Evolutionary conservation across 2,329 filamentous ascomycete species (phyloP).

Genomic region (Beauveria caledonica): DNA sequence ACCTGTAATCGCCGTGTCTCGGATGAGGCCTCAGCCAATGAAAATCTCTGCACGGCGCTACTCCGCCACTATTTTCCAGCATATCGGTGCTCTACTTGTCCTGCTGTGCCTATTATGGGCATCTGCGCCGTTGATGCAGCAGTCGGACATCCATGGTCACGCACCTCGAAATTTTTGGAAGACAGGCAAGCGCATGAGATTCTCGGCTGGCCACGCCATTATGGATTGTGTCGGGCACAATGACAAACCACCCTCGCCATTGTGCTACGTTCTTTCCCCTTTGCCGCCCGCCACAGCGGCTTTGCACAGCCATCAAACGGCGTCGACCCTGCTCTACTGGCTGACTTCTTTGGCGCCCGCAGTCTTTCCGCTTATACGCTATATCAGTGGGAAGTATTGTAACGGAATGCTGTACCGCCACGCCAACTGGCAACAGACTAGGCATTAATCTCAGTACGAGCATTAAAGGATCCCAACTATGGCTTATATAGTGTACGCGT

Average conservation of each 20-base stretch:
- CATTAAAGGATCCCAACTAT: too few species aligned
- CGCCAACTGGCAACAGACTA: too few species aligned
- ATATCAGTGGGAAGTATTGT: too few species aligned
- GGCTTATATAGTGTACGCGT: too few species aligned
- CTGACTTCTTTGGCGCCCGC: too few species aligned
- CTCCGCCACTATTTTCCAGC: conserved; percentile 4
- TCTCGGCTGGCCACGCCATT: background rate
- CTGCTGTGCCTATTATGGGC: background rate
- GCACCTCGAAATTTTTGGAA: background rate
- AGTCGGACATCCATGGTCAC: background rate
- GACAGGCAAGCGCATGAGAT: background rate
- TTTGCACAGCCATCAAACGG: background rate
- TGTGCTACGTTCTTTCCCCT: background rate
- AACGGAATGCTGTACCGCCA: too few species aligned
- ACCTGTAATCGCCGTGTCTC: conserved; percentile 8
- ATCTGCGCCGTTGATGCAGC: background rate
- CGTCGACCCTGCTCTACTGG: too few species aligned
- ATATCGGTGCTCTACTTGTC: background rate
- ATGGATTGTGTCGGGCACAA: too few species aligned
- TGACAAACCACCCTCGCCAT: background rate
- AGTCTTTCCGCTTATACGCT: too few species aligned
- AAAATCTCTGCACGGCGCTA: background rate
- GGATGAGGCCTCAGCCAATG: conserved; percentile 3
- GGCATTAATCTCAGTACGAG: too few species aligned
- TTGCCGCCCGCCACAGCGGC: background rate